These are phyloP conservation scores for Gautieria morchelliformis DNA, from an alignment of 768 basidiomycete genomes.

Conservation along the genomic window DNA sequence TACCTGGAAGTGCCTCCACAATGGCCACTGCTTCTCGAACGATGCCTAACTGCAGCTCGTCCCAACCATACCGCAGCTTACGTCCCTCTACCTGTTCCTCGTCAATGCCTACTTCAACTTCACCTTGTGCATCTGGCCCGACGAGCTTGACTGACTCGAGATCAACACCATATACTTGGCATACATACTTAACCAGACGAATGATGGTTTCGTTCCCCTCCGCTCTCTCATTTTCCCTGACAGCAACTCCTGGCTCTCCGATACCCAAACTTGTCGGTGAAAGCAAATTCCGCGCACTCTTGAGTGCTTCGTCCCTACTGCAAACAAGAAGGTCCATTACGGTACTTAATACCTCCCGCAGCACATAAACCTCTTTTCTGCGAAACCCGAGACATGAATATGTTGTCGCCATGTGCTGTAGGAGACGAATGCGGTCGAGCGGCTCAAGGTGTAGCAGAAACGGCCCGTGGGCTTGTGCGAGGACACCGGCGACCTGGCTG, in stretches of 20 bases:
- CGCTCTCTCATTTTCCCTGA: slow-evolving; percentile 62
- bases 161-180: slow-evolving; percentile 73
- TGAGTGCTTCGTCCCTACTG: slow-evolving; percentile 47
- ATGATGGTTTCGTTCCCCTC: slow-evolving; percentile 82
- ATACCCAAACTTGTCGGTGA: slow-evolving; percentile 35
- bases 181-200: slow-evolving; percentile 60
- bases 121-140: slow-evolving; percentile 14
- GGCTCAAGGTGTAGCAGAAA: slow-evolving; percentile 77
- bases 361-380: slow-evolving; percentile 80
- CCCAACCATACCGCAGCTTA: slow-evolving; percentile 73
- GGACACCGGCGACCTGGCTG: slow-evolving; percentile 48
- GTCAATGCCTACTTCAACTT: slow-evolving; percentile 23
- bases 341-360: slow-evolving; percentile 80
- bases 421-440: slow-evolving; percentile 60
- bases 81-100: slow-evolving; percentile 32
- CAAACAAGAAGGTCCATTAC: slow-evolving; percentile 81
- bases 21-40: slow-evolving; percentile 87
- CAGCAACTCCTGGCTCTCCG: slow-evolving; percentile 51
- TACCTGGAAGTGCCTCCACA: slow-evolving; percentile 85
- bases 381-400: slow-evolving; percentile 76
- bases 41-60: slow-evolving; percentile 89
- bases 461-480: slow-evolving; percentile 77
- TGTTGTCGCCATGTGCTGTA: slow-evolving; percentile 63
- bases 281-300: slow-evolving; percentile 5
- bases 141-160: slow-evolving; percentile 59